These are phyloP conservation scores for Aureobasidium namibiae DNA, from an alignment of 2,329 filamentous ascomycete genomes.

Conservation along the genomic window DNA sequence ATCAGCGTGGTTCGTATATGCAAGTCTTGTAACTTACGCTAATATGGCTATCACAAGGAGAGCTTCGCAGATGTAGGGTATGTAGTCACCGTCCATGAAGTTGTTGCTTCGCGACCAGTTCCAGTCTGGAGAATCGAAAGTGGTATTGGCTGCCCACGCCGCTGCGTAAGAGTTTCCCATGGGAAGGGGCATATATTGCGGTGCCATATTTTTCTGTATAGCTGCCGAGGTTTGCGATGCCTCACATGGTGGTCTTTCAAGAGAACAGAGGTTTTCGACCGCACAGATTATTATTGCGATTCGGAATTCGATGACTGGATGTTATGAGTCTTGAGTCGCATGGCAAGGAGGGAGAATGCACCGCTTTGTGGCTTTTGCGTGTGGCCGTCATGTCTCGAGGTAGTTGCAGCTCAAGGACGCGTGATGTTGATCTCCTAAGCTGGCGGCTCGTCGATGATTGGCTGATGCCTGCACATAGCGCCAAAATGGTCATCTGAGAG, in stretches of 20 bases:
- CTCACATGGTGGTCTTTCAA: background rate
- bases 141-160: background rate
- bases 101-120: background rate
- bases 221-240: no score
- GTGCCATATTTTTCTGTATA: background rate
- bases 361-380: background rate
- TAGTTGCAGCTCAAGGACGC: background rate
- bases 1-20: background rate
- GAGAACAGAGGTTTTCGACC: no score
- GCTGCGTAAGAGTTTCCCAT: background rate
- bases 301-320: background rate
- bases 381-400: background rate
- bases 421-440: background rate
- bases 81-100: background rate
- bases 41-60: background rate
- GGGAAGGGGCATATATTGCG: background rate
- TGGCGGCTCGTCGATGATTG: background rate
- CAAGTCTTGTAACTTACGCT: background rate
- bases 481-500: background rate
- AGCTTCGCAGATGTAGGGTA: background rate
- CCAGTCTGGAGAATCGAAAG: background rate
- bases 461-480: background rate
- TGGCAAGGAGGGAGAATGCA: background rate
- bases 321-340: background rate
- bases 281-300: background rate